Conservation (phyloP, 768 basidiomycete genomes). For the Filobasidium floriforme region DNA sequence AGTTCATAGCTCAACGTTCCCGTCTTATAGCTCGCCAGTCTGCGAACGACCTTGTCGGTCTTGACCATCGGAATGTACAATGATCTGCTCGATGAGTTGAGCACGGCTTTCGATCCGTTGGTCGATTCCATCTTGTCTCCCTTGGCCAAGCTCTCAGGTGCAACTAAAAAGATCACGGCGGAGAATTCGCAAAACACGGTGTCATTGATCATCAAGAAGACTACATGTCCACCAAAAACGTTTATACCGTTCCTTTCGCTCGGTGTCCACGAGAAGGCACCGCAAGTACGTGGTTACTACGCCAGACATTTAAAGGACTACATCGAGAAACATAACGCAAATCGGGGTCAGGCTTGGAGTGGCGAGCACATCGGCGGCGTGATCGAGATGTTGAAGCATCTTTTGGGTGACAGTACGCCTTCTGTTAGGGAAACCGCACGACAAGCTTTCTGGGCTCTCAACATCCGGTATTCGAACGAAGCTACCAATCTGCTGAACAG, state of each 20-base stretch:
- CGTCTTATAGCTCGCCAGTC: slow-evolving; percentile 63
- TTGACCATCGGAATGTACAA: slow-evolving; percentile 69
- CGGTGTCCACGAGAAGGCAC: slow-evolving; percentile 69
- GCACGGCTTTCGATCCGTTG: slow-evolving; percentile 64
- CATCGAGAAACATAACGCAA: slow-evolving; percentile 63
- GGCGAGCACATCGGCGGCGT: slow-evolving; percentile 58
- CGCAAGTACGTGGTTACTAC: slow-evolving; percentile 62
- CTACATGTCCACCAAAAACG: slow-evolving; percentile 63
- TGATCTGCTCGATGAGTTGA: slow-evolving; percentile 65
- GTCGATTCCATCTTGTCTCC: slow-evolving; percentile 69
- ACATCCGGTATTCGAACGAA: slow-evolving; percentile 64
- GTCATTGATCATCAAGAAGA: slow-evolving; percentile 59
- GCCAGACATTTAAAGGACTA: slow-evolving; percentile 67
- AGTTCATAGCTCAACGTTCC: background rate
- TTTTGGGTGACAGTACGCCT: slow-evolving; percentile 70
- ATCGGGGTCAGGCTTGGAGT: slow-evolving; percentile 25
- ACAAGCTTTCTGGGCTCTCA: slow-evolving; percentile 69
- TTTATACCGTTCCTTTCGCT: slow-evolving; percentile 63
- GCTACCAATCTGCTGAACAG: slow-evolving; percentile 58
- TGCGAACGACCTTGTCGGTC: slow-evolving; percentile 80
- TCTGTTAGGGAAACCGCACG: slow-evolving; percentile 68
- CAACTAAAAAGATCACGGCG: slow-evolving; percentile 86
- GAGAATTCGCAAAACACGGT: slow-evolving; percentile 73
- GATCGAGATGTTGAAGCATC: slow-evolving; percentile 65
- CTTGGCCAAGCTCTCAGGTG: slow-evolving; percentile 68